A percentile compares a stretch with the other conserved stretches of the same genome.
phyloP scores from a whole-genome alignment of 2,329 filamentous ascomycete genomes.

The Coleophoma cylindrospora region DNA sequence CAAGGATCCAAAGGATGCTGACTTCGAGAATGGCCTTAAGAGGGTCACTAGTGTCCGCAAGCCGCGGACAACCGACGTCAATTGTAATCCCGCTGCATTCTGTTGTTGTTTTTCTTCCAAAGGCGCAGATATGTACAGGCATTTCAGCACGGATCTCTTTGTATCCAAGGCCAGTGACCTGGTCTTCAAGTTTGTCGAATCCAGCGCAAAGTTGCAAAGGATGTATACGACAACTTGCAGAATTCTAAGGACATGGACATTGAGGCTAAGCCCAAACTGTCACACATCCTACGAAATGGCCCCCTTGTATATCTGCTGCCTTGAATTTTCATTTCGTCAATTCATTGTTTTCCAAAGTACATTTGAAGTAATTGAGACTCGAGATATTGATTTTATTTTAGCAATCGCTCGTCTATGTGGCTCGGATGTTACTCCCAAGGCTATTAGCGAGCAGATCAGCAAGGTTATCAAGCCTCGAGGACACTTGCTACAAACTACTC shows the following conservation, averaged over 20 bases:
- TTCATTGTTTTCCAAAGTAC: constrained; percentile 2
- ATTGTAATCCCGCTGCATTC: not conserved
- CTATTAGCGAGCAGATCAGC: constrained; percentile 52
- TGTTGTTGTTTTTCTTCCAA: not conserved
- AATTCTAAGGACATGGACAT: constrained; percentile 2
- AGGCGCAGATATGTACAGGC: constrained; percentile 1
- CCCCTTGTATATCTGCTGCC: not conserved
- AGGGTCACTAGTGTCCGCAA: not conserved
- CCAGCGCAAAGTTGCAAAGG: not conserved
- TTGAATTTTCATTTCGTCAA: not conserved
- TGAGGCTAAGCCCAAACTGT: not conserved
- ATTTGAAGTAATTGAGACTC: not conserved
- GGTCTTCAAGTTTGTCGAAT: not conserved
- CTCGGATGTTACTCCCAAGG: constrained; percentile 4
- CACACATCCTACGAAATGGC: not conserved
- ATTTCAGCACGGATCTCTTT: constrained; percentile 1
- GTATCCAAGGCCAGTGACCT: not conserved
- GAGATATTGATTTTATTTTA: constrained; percentile 6
- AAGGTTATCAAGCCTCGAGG: constrained; percentile 45
- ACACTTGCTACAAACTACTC: constrained; percentile 38
- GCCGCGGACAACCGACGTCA: no score
- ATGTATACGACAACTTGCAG: not conserved
- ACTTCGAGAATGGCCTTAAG: not conserved
- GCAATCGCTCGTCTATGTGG: constrained; percentile 8
- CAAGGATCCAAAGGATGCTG: constrained; percentile 30